Percentiles rank a stretch among this genome's conserved stretches.
Conservation (phyloP, 192 early-diverging fungal genomes). For the Chytriomyces sp. region DNA sequence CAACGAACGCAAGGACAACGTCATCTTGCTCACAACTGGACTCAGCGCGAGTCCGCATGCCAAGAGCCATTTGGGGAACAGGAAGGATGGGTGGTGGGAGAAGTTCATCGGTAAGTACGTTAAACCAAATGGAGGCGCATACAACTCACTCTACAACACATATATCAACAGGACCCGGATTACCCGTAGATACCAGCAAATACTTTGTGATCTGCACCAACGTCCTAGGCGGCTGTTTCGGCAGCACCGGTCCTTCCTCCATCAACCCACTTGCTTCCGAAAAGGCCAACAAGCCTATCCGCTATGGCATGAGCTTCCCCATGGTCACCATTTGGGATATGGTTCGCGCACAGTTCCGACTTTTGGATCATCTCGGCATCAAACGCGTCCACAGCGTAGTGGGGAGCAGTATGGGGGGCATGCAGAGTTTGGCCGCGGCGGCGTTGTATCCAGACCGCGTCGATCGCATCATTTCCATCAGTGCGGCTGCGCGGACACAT, state of each 20-base stretch:
- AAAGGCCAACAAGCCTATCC: constrained; percentile 16
- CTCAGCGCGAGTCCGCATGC: constrained; percentile 90
- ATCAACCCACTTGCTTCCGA: constrained; percentile 72
- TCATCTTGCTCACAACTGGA: no score
- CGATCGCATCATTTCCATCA: constrained; percentile 77
- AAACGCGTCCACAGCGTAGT: constrained; percentile 84
- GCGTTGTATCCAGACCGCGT: constrained; percentile 83
- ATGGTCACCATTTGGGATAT: no score
- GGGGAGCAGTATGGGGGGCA: constrained; percentile 90
- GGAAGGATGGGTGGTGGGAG: constrained; percentile 93
- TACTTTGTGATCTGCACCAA: constrained; percentile 97
- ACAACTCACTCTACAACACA: no score
- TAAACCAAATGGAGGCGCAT: constrained; percentile 5
- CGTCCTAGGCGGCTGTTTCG: constrained; percentile 95
- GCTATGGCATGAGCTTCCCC: constrained; percentile 86
- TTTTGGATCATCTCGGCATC: constrained; percentile 81
- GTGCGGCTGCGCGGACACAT: constrained; percentile 89
- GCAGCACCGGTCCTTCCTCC: constrained; percentile 87
- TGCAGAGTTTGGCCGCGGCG: constrained; percentile 88
- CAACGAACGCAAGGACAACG: constrained; percentile 73
- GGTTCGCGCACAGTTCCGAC: constrained; percentile 87
- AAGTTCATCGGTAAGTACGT: constrained; percentile 73
- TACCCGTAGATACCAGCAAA: constrained; percentile 89
- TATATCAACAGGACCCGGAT: constrained; percentile 76
- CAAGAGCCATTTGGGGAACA: constrained; percentile 82